A percentile compares a stretch with the other conserved stretches of the same genome.
Evolutionary conservation across 2,329 filamentous ascomycete species (phyloP).

Genomic region (Blastomyces percursus): DNA sequence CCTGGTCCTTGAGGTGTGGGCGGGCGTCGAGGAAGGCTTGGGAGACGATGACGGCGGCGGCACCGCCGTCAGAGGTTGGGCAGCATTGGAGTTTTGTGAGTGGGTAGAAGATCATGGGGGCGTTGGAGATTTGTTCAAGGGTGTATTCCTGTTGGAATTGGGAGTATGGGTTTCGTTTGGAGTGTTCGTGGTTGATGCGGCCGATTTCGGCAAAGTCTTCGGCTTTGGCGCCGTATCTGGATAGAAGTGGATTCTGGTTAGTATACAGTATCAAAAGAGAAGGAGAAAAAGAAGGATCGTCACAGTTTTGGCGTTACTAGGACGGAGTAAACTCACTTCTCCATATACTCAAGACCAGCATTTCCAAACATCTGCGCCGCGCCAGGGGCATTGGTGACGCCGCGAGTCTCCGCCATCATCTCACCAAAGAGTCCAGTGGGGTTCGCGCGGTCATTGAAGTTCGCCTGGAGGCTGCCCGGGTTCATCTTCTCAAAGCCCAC

Average conservation of each 20-base stretch:
- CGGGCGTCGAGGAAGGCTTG: conserved; percentile 77
- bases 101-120: conserved; percentile 70
- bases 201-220: conserved; percentile 94
- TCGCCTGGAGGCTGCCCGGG: conserved; percentile 69
- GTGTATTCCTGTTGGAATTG: conserved; percentile 93
- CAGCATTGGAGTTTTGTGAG: conserved; percentile 98
- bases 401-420: conserved; percentile 77
- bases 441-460: conserved; percentile 76
- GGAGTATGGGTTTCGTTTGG: conserved; percentile 88
- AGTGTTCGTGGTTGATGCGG: conserved; percentile 86
- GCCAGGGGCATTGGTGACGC: conserved; percentile 68
- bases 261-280: not conserved
- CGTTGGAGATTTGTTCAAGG: conserved; percentile 64
- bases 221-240: conserved; percentile 64
- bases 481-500: conserved; percentile 99
- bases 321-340: conserved; percentile 50
- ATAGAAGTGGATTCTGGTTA: not conserved
- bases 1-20: conserved; percentile 69
- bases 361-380: conserved; percentile 95
- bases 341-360: conserved; percentile 86
- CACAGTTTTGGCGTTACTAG: not conserved
- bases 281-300: not conserved
- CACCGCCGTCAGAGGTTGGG: conserved; percentile 86
- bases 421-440: conserved; percentile 59
- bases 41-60: conserved; percentile 78